phyloP scores from a whole-genome alignment of 2,329 filamentous ascomycete species.

The Colletotrichum magnum region DNA sequence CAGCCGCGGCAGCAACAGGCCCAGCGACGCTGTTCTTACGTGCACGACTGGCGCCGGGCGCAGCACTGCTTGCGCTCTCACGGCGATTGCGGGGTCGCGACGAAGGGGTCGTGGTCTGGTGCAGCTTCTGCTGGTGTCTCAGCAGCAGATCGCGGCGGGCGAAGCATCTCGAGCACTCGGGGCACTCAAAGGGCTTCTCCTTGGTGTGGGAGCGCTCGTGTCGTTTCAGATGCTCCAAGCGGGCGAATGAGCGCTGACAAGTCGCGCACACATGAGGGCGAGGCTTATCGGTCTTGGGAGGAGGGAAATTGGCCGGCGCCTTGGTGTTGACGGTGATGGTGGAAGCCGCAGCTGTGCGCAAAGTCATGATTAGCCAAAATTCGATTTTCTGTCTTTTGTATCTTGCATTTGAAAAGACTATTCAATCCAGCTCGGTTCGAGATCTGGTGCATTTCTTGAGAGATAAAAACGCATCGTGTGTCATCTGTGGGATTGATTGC shows the following conservation, averaged over 20 bases:
- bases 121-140: constrained; percentile 97
- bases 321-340: constrained; percentile 67
- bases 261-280: constrained; percentile 94
- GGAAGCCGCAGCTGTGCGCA: constrained; percentile 53
- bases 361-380: constrained; percentile 47
- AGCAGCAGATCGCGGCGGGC: constrained; percentile 92
- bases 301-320: constrained; percentile 70
- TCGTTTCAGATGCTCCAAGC: constrained; percentile 95
- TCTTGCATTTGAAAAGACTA: no score
- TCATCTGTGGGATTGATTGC: no score
- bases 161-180: constrained; percentile 94
- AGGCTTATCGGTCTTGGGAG: constrained; percentile 97
- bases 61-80: constrained; percentile 83
- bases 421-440: no score
- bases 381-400: no score
- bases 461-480: no score
- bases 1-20: constrained; percentile 58
- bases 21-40: constrained; percentile 93
- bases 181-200: constrained; percentile 98
- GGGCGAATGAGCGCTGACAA: constrained; percentile 92
- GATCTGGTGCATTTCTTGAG: not conserved
- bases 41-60: constrained; percentile 78
- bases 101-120: constrained; percentile 91
- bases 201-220: constrained; percentile 99
- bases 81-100: constrained; percentile 88